Evolutionary conservation across 768 basidiomycete genomes (phyloP), one percentile per base, ranked within the genome.

Genomic region (Panellus pusillus): DNA sequence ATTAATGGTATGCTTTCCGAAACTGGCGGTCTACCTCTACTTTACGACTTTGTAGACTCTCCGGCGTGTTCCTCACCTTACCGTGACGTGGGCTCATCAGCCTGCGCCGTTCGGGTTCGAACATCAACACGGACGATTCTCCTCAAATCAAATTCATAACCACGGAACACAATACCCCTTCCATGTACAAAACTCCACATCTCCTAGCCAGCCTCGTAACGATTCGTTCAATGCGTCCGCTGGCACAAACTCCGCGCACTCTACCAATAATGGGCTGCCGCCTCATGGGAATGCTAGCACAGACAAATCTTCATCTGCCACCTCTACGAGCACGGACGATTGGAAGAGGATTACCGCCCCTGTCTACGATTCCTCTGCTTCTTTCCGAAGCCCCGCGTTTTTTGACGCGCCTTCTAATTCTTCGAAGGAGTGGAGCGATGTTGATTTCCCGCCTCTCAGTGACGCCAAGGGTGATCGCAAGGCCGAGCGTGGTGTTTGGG

Each of bases 11-110:
- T 50, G 24, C 24, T 24, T 24, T 24, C 24, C 6, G 24, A 24
- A 24, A 24, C 24, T 24, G 24, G 24, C 3, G 24, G 24, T 24
- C 32, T 28, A 11, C 57, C 24, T 31, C 50, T 60, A 47, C 44
- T 29, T 27, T 3, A 47, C 31, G n/a, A 47, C 17, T 19, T 44
- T 46, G 8, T 57, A 92, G 90, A 81, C 87, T 4, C 74, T 92
- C 58, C 81, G 85, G 52, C 75, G 78, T 53, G 74, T 91, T 15
- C 84, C 89, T 39, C 84, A 89, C 66, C 66, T 92, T 11, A 83
- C 80, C 1, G 84, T 89, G 7, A 88, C 88, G 19, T 91, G 90
- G 89, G 87, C 89, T 15, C 89, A 91, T 66, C 84, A 86, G 52
- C 79, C 76, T 46, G 47, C 54, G 20, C 58, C 61, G 15, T 57